A percentile compares a stretch with the other conserved stretches of the same genome.
Conservation (phyloP, 441 rosid genomes). For the Euphorbia schlechtendalii region DNA sequence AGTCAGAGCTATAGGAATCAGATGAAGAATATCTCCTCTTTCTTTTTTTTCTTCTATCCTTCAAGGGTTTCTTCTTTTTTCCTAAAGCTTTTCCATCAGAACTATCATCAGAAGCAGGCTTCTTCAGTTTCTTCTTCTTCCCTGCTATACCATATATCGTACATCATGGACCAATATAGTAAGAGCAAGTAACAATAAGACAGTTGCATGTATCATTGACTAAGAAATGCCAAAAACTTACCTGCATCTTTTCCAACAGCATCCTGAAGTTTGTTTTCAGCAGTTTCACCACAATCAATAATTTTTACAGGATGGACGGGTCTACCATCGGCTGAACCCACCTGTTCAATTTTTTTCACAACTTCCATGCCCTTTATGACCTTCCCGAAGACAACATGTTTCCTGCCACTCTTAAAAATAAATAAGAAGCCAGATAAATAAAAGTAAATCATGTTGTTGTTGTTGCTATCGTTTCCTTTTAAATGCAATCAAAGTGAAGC, state of each 20-base stretch:
- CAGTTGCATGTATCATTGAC: conserved; percentile 2
- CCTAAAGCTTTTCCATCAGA: conserved; percentile 45
- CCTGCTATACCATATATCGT: conserved; percentile 32
- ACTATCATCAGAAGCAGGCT: conserved; percentile 45
- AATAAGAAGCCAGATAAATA: conserved; percentile 19
- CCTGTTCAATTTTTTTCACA: conserved; percentile 69
- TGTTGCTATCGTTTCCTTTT: not conserved
- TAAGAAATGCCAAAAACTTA: conserved; percentile 18
- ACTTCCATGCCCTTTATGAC: conserved; percentile 73
- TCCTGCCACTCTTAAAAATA: conserved; percentile 44
- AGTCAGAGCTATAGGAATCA: conserved; percentile 63
- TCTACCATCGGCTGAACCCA: conserved; percentile 63
- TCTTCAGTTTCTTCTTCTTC: conserved; percentile 49
- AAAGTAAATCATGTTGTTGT: not conserved
- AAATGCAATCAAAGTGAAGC: not conserved
- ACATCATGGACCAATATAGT: not conserved
- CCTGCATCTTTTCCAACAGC: conserved; percentile 51
- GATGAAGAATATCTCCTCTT: conserved; percentile 78
- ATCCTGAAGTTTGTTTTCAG: conserved; percentile 42
- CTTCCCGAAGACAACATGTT: conserved; percentile 95
- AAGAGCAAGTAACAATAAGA: conserved; percentile 3
- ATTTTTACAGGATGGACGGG: conserved; percentile 60
- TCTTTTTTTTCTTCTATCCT: conserved; percentile 55
- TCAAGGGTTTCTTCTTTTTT: conserved; percentile 38
- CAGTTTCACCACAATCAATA: conserved; percentile 64